Evolutionary conservation across 371 early-diverging fungal species (phyloP), one percentile per base, ranked within the genome.

Genomic region (Circinella umbellata): DNA sequence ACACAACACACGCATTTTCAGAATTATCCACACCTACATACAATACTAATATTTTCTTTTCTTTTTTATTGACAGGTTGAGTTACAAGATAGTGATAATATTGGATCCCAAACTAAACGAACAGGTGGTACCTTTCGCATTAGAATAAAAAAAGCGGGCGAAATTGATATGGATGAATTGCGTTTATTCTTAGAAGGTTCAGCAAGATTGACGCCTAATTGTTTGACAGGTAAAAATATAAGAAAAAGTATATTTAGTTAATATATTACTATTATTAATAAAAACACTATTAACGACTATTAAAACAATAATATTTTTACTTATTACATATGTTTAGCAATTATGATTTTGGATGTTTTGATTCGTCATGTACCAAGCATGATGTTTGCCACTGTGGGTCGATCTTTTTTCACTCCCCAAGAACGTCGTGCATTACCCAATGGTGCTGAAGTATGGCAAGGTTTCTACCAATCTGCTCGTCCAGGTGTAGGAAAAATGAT

Each of bases 401-500:
- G 97, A 3, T 96, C 95, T 13, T 97, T 96, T 82, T 98, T 91
- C 76, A 94, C 95, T 14, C 88, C 91, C 27, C 82, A 85, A 42
- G 89, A 91, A 42, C 79, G 88, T 3, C 75, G 80, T n/a, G 61
- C 80, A 7, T 86, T 90, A 34, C 87, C 84, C 47, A 94, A 94
- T 51, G 96, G 96, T 62, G 87, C 93, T 46, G 96, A 96, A 81
- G 90, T 95, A 38, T 96, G 97, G 97, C 91, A 92, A 72, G 98
- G 98, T 20, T 95, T 91, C 79, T 95, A 94, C 67, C 95, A 96
- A 74, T 92, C 94, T 13, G 89, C 95, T 51, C 86, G 93, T n/a
- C 93, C 97, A 6, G 86, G 92, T 37, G 62, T 81, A 80, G 87
- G 82, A 73, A 83, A 77, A 48, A 88, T 90, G 88, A 76, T 90